phyloP scores from a whole-genome alignment of 2,329 filamentous ascomycete species.

The Daldinia sp. region DNA sequence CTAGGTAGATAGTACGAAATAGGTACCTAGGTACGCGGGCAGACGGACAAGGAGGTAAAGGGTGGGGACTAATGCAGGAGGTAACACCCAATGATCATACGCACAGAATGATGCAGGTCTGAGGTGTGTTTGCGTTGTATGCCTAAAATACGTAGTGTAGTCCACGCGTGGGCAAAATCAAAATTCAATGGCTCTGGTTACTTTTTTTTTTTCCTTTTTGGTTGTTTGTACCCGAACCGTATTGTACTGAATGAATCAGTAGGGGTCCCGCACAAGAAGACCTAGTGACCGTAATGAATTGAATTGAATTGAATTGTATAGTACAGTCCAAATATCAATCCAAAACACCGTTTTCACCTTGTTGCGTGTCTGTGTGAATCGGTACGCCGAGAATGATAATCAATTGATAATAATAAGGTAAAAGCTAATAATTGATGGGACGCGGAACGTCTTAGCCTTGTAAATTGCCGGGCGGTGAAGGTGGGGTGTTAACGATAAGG shows the following conservation, averaged over 20 bases:
- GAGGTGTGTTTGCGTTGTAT: constrained; percentile 21
- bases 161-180: constrained; percentile 18
- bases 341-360: constrained; percentile 24
- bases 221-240: constrained; percentile 18
- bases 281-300: neutral
- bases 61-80: constrained; percentile 41
- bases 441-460: constrained; percentile 18
- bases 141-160: constrained; percentile 21
- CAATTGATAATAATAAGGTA: constrained; percentile 13
- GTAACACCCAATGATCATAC: constrained; percentile 37
- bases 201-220: neutral
- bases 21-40: constrained; percentile 25
- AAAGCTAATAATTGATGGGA: constrained; percentile 5
- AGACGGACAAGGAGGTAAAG: constrained; percentile 22
- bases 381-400: constrained; percentile 15
- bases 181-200: constrained; percentile 11
- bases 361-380: constrained; percentile 7
- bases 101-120: constrained; percentile 28
- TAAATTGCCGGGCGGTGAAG: constrained; percentile 49
- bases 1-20: constrained; percentile 8
- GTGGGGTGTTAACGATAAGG: constrained; percentile 42
- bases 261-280: neutral
- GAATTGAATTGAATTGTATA: constrained; percentile 6
- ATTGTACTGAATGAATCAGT: constrained; percentile 22
- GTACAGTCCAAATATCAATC: constrained; percentile 15